Evolutionary conservation across 2,329 filamentous ascomycete genomes (phyloP).

Genomic region (Fusarium nanum): DNA sequence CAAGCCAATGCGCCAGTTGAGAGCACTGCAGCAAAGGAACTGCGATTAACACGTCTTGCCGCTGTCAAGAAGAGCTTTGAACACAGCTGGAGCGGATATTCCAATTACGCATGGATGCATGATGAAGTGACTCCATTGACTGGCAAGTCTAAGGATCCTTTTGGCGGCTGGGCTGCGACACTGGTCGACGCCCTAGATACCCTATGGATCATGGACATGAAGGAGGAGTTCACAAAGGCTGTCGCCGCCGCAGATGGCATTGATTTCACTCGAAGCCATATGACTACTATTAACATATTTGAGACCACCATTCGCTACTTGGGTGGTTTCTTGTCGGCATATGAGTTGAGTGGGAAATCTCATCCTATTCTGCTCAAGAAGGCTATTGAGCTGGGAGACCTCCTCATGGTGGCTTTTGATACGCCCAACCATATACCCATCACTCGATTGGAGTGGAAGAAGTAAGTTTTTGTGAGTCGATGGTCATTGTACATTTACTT

Average conservation of each 20-base stretch:
- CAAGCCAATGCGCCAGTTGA: constrained; percentile 51
- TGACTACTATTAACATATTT: constrained; percentile 68
- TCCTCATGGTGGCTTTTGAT: constrained; percentile 73
- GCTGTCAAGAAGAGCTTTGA: constrained; percentile 64
- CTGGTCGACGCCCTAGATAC: constrained; percentile 73
- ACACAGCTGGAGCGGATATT: constrained; percentile 71
- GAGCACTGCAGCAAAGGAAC: constrained; percentile 44
- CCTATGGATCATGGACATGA: constrained; percentile 75
- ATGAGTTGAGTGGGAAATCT: constrained; percentile 69
- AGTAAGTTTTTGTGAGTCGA: constrained; percentile 28
- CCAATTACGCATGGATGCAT: constrained; percentile 69
- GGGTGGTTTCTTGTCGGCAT: constrained; percentile 73
- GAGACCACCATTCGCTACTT: constrained; percentile 77
- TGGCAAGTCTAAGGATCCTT: constrained; percentile 63
- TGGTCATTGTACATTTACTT: constrained; percentile 9
- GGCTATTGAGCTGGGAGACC: constrained; percentile 69
- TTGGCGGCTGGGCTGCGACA: constrained; percentile 74
- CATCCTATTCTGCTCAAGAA: constrained; percentile 64
- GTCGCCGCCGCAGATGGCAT: constrained; percentile 66
- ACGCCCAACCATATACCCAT: constrained; percentile 73
- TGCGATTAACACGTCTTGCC: constrained; percentile 52
- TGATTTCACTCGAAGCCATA: constrained; percentile 66
- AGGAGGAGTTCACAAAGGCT: constrained; percentile 71
- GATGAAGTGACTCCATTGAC: constrained; percentile 71
- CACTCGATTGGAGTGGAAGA: constrained; percentile 46